phyloP scores from a whole-genome alignment of 2,329 filamentous ascomycete genomes.

The Trichoderma breve region DNA sequence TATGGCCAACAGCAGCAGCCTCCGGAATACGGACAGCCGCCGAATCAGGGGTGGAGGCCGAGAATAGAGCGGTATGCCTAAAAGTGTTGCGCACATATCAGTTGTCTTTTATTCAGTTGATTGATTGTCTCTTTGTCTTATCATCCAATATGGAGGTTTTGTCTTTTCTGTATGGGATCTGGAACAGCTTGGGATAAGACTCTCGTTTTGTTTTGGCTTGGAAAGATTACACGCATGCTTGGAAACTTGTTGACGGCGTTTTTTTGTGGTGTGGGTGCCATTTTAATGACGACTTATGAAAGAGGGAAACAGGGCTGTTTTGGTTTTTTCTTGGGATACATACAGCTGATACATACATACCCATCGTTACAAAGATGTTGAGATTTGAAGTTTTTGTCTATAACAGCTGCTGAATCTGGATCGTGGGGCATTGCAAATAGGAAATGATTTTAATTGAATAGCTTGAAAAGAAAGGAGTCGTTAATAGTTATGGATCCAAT shows the following conservation, averaged over 20 bases:
- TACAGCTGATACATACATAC: not conserved
- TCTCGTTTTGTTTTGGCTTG: not conserved
- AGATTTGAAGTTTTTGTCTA: not conserved
- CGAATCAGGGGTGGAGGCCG: conserved; percentile 20
- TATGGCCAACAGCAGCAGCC: conserved; percentile 7
- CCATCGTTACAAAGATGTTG: not conserved
- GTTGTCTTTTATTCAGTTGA: not conserved
- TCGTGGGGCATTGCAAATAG: not conserved
- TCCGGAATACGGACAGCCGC: conserved; percentile 4
- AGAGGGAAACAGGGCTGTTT: not conserved
- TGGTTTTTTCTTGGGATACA: not conserved
- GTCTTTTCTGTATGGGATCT: not conserved
- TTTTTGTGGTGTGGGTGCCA: not conserved
- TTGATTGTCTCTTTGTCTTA: not conserved
- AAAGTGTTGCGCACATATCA: not conserved
- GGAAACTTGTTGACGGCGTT: conserved; percentile 7
- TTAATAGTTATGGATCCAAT: not conserved
- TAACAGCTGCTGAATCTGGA: not conserved
- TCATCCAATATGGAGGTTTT: not conserved
- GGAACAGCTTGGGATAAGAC: not conserved
- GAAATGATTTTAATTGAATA: not conserved
- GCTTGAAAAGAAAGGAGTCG: not conserved
- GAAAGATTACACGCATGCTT: not conserved
- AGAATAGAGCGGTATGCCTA: conserved; percentile 34
- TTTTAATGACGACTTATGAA: conserved; percentile 14